Evolutionary conservation across 768 basidiomycete species (phyloP), one percentile per base, ranked within the genome.

Genomic region (Suillus ampliporus): DNA sequence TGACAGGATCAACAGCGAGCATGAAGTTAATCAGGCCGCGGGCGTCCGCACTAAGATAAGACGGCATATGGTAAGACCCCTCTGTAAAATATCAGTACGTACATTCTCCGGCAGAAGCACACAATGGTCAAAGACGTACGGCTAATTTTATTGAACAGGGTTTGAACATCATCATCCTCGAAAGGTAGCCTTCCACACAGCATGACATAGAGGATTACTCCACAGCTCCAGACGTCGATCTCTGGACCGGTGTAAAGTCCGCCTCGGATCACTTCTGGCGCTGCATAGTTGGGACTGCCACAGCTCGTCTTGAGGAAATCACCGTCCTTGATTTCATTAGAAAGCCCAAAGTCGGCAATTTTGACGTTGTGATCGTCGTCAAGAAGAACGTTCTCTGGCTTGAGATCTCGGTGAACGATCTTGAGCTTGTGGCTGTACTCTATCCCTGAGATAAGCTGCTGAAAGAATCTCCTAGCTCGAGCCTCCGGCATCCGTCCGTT

Each of bases 161-260:
- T 83, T 54, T 95, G 93, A 46, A 99, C 95, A 72, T 97, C 92
- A 50, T 97, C 95, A 76, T 99, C 96, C 78, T 99, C 97, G 73
- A 99, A 99, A 1, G 97, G 97, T 35, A 99, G 84, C 52, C 92
- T 82, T 5, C 97, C 97, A 71, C 93, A 96, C 5, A 99, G 84
- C 90, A 99, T 95, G 61, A 99, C 97, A 78, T 96, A 98, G 57
- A 99, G 85, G 67, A 99, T 99, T n/a, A 99, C 97, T 0, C 97
- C 97, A 60, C 93, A 93, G 68, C 93, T 95, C 97, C 97, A 99
- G 13, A 99, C 95, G 67, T 99, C 97, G 70, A 99, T 97, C 77
- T 99, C 97, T 0, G 97, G 96, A 1, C 97, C 97, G 0, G 95
- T 95, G 72, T 99, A 99, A 9, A 96, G 84, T 34, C 93, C 92